phyloP scores from a whole-genome alignment of 768 basidiomycete species.

The Leccinum longicurvipes region DNA sequence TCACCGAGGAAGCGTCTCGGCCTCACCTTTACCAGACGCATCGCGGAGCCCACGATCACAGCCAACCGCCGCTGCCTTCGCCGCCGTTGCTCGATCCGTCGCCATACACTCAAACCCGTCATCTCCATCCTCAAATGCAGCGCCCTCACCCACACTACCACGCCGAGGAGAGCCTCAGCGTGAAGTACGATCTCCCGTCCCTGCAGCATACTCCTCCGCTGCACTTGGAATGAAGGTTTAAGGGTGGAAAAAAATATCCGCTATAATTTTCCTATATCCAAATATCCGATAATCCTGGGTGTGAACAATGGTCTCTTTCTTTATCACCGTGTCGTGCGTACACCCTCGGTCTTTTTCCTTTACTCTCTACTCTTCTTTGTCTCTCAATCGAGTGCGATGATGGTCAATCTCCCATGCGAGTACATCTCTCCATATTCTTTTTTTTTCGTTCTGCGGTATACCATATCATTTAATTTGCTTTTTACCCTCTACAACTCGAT shows the following conservation, averaged over 20 bases:
- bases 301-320: conserved; percentile 23
- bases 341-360: not conserved
- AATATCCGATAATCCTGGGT: conserved; percentile 21
- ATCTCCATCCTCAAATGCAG: conserved; percentile 34
- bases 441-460: conserved; percentile 14
- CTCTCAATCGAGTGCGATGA: too few species aligned
- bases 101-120: conserved; percentile 26
- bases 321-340: conserved; percentile 2
- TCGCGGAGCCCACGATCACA: conserved; percentile 34
- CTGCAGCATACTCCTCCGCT: conserved; percentile 43
- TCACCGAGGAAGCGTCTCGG: conserved; percentile 29
- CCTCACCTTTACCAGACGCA: conserved; percentile 35
- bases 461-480: conserved; percentile 22
- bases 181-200: conserved; percentile 44
- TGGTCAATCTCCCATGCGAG: too few species aligned
- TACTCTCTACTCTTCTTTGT: not conserved
- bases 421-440: conserved; percentile 11
- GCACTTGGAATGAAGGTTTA: conserved; percentile 49
- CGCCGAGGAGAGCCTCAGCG: conserved; percentile 34
- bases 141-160: conserved; percentile 34
- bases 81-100: conserved; percentile 35
- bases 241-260: conserved; percentile 7
- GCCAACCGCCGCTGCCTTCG: conserved; percentile 24
- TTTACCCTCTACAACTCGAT: conserved; percentile 4
- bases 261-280: conserved; percentile 24